Base-by-base conservation (phyloP, 2,329 filamentous ascomycete species). In the Sporothrix luriei region DNA sequence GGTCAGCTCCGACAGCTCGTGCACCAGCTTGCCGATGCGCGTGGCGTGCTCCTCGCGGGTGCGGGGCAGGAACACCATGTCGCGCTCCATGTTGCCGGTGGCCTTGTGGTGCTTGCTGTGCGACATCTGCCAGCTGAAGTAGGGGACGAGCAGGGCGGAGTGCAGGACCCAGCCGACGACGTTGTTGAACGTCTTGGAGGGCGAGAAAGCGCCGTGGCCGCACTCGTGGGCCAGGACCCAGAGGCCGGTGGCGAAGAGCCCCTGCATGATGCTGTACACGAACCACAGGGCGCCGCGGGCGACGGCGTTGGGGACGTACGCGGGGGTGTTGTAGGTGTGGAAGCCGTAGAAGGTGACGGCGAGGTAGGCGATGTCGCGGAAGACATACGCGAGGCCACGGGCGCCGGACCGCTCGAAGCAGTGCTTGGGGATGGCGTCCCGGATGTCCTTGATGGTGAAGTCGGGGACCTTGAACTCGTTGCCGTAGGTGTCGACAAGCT, bases 61-160 rank as follows among this genome's bases (percentile, higher is more conserved):
- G 82, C 92, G 92, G 71, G 95, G 95, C n/a, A 98, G 85, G 79
- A 97, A 98, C 73, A 98, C 95, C 95, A 99, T 99, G 82, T 99
- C 95, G 75, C 94, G 92, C 82, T 96, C 93, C 83, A 99, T 90
- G 85, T 99, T 88, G 76, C 94, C 95, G 51, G 95, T 99, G 73
- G 94, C 93, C 87, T 98, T 98, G 91, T 99, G 95, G 85, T 99
- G 95, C 88, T 97, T 97, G 84, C 93, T 91, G 84, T 99, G 95
- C 74, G 93, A 97, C 82, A 98, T 94, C 84, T 99, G 97, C 95
- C 95, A 99, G 79, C 93, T 97, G 84, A 97, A 99, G 84, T 98
- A 99, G 26, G 95, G 95, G 64, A 99, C 74, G 11, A 97, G 85
- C 51, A 97, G 88, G 57, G 88, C 81, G 49, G 94, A 97, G 84